phyloP scores from a whole-genome alignment of 2,329 filamentous ascomycete species.

The Davidsoniella virescens region DNA sequence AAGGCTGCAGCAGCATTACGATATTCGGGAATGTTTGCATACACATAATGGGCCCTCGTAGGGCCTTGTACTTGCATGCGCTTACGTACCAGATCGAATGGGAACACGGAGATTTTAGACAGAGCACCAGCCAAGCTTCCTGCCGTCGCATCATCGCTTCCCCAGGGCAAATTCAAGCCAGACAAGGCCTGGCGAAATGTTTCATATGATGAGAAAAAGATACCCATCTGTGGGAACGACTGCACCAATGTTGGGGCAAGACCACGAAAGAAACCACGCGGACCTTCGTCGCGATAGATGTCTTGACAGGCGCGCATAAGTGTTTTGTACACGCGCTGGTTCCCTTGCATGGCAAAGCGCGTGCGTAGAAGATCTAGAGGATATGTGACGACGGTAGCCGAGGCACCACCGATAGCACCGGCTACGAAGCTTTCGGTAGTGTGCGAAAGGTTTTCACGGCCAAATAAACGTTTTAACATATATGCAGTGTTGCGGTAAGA shows the following conservation, averaged over 20 bases:
- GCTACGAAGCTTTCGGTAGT: slow-evolving; percentile 66
- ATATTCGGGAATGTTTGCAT: slow-evolving; percentile 80
- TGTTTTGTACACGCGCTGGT: slow-evolving; percentile 58
- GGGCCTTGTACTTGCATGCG: slow-evolving; percentile 90
- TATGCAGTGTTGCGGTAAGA: slow-evolving; percentile 64
- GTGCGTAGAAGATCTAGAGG: slow-evolving; percentile 86
- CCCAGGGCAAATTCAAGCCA: slow-evolving; percentile 43
- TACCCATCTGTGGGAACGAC: slow-evolving; percentile 91
- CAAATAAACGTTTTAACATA: slow-evolving; percentile 35
- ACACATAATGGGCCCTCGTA: slow-evolving; percentile 60
- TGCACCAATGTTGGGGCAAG: slow-evolving; percentile 66
- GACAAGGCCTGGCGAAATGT: slow-evolving; percentile 46
- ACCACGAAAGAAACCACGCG: slow-evolving; percentile 72
- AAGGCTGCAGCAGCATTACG: slow-evolving; percentile 50
- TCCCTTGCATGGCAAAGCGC: slow-evolving; percentile 89
- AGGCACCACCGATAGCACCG: slow-evolving; percentile 66
- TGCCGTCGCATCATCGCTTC: slow-evolving; percentile 67
- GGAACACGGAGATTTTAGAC: slow-evolving; percentile 83
- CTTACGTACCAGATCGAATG: slow-evolving; percentile 83
- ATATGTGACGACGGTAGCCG: slow-evolving; percentile 73
- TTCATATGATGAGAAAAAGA: slow-evolving; percentile 90
- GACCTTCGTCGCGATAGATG: slow-evolving; percentile 62
- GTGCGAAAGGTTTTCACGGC: slow-evolving; percentile 36
- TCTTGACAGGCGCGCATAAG: slow-evolving; percentile 52
- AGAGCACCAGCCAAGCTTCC: slow-evolving; percentile 64